phyloP scores from a whole-genome alignment of 768 basidiomycete genomes.

The Daedaleopsis sinensis region DNA sequence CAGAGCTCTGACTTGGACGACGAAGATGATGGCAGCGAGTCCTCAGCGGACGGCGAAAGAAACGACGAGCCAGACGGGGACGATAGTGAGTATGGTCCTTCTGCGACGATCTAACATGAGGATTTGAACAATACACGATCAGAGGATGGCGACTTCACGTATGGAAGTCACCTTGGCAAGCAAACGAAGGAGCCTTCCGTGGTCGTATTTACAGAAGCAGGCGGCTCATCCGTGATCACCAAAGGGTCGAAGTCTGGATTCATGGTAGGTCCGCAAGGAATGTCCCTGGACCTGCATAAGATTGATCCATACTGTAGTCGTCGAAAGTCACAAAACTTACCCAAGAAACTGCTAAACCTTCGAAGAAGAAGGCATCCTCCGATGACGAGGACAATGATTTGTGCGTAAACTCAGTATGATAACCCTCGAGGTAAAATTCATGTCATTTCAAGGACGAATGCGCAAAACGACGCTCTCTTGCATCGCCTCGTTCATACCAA shows the following conservation, averaged over 20 bases:
- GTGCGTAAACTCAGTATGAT: constrained; percentile 35
- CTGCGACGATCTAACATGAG: background rate
- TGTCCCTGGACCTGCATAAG: constrained; percentile 7
- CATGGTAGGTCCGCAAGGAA: constrained; percentile 55
- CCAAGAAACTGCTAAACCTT: constrained; percentile 32
- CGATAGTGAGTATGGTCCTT: background rate
- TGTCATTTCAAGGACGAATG: constrained; percentile 61
- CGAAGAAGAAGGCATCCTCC: constrained; percentile 27
- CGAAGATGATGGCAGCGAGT: constrained; percentile 1
- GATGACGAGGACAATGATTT: constrained; percentile 56
- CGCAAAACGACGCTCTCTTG: constrained; percentile 76
- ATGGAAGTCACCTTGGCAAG: constrained; percentile 4
- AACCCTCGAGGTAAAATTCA: background rate
- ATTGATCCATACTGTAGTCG: constrained; percentile 49
- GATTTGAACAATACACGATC: background rate
- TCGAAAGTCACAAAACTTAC: constrained; percentile 73
- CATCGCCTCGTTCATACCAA: constrained; percentile 82
- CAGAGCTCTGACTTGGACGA: constrained; percentile 6
- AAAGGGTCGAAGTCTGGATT: constrained; percentile 58
- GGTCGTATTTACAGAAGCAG: constrained; percentile 56
- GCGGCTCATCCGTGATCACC: constrained; percentile 21
- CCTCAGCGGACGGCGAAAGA: constrained; percentile 1
- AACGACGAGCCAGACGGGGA: background rate
- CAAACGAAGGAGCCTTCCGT: constrained; percentile 41
- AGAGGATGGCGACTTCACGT: constrained; percentile 48